Evolutionary conservation across 192 early-diverging fungal genomes (phyloP), one percentile per base, ranked within the genome.

Genomic region (Oehlia diaphana): DNA sequence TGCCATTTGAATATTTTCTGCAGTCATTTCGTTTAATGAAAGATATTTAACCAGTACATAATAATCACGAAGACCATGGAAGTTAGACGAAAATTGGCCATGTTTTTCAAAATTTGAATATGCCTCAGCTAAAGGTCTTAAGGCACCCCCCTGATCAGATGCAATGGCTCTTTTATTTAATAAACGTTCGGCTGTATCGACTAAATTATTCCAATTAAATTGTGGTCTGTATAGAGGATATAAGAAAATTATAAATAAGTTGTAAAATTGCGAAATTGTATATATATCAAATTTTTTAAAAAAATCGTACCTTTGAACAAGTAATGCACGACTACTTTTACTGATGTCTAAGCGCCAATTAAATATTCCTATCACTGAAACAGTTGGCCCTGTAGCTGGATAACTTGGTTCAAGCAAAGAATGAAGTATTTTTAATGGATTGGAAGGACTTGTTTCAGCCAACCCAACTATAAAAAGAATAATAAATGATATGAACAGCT

Each of bases 261-360:
- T 26, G 26, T 26, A 26, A 26, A 26, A 26, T n/a, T 8, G 9
- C 0, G 9, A 9, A 9, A 4, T 9, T 9, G 0, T 44, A 44
- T 44, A 9, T 1, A 9, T 26, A 26, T 26, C 26, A 26, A 26
- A 26, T 26, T 26, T 26, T 26, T 1, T 9, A 9, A 9, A 44
- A 9, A 1, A 44, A 44, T 44, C 0, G 9, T 37, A 28, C 73
- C 78, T 44, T 49, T 44, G 28, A 39, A 33, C 31, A 62, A 79
- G 66, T 53, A 79, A 67, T 33, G 78, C 78, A 10, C 78, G 53
- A 58, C 50, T 72, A 26, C 49, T 77, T 58, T 79, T 79, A 31
- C 78, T 79, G 72, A 44, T 72, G 35, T 79, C 78, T 0, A 79
- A 14, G 14, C 78, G 42, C 68, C 69, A 73, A 79, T 79, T 79